Base-by-base conservation (phyloP, 75 land plant species). In the Pinus tabuliformis region DNA sequence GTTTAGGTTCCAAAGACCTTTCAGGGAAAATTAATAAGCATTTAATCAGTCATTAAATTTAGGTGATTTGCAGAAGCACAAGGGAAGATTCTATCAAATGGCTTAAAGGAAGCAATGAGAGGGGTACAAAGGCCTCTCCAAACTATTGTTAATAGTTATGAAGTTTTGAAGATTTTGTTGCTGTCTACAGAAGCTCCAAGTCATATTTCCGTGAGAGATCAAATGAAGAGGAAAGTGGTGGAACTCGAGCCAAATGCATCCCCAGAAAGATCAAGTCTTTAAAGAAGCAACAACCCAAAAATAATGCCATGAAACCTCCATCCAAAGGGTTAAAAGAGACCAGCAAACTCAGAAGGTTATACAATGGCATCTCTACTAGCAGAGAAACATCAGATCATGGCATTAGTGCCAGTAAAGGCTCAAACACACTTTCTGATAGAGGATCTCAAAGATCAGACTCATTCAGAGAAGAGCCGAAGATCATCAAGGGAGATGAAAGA, bases 161-260 rank as follows among this genome's bases (percentile, higher is more conserved):
- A 1, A 18, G 21, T 36, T 26, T 58, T 59, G 39, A 8, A 57
- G 13, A 58, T 42, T 68, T 6, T 66, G 52, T 14, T 65, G 14
- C 59, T 21, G 60, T 52, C 57, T 73, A 70, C 78, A 90, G 90
- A 78, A 85, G 56, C 58, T 57, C 54, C 72, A 85, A 81, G 58
- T 80, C 81, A 42, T 52, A 76, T n/a, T 57, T 78, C 77, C 60
- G 83, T 24, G 57, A 36, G 28, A 63, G 45, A 72, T 77, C 83
- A 37, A 77, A 83, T 61, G 82, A 78, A 16, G 70, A 81, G 76
- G 33, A 39, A 15, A 49, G 20, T 52, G 78, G 28, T 58, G 73
- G 89, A 60, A 73, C 73, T 15, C 81, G 77, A n/a, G 81, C 85
- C 0, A 89, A 83, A 65, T 91, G 93, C 81, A 83, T 89, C 66